Evolutionary conservation across 768 basidiomycete species (phyloP).

Genomic region (Leccinellum luteum): DNA sequence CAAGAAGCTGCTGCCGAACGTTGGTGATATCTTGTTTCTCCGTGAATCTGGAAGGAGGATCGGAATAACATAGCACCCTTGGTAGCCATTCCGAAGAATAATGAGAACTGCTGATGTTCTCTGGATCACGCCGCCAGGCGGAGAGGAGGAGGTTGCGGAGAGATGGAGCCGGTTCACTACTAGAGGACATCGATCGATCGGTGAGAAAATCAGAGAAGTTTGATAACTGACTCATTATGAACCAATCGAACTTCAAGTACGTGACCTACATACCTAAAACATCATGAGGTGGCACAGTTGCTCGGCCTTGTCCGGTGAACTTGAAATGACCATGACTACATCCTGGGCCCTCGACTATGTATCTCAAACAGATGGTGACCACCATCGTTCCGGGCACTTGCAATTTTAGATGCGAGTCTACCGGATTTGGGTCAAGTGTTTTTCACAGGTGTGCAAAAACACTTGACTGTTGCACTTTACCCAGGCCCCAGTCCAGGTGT

Average conservation of each 20-base stretch:
- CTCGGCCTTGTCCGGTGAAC: no score
- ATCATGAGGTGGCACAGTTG: no score
- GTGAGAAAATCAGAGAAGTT: neutral
- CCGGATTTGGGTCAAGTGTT: no score
- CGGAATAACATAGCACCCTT: neutral
- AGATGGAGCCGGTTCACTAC: neutral
- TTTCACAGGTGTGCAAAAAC: no score
- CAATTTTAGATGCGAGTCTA: conserved; percentile 73
- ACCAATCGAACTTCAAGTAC: no score
- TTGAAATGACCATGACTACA: no score
- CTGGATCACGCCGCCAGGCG: neutral
- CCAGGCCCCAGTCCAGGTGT: no score
- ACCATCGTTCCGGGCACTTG: conserved; percentile 89
- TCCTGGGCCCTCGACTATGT: no score
- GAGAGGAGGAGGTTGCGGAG: neutral
- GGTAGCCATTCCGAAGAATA: neutral
- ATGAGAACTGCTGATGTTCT: neutral
- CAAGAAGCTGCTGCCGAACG: neutral
- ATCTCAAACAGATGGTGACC: conserved; percentile 85
- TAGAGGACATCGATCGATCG: neutral
- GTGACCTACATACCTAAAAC: no score
- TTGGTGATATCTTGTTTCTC: neutral
- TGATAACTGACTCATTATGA: no score
- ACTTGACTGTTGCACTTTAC: no score
- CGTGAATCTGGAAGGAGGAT: neutral